These are phyloP conservation scores for Cladosporium sp. DNA, from an alignment of 2,329 filamentous ascomycete species.

Conservation along the genomic window DNA sequence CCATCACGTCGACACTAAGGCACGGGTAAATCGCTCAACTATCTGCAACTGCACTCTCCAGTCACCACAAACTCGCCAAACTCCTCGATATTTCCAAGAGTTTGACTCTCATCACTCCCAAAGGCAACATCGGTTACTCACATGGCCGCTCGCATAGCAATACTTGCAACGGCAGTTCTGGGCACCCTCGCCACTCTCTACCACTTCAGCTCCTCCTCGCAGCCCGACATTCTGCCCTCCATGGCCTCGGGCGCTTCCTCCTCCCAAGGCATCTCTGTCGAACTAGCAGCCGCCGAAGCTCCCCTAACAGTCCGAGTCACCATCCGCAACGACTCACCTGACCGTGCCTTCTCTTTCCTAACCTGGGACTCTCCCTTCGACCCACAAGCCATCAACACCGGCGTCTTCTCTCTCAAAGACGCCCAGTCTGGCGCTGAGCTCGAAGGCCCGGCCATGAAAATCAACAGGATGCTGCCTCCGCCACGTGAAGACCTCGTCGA, in stretches of 20 bases:
- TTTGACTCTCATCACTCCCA: too few species aligned
- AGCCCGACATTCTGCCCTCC: constrained; percentile 6
- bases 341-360: constrained; percentile 34
- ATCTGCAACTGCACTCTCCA: too few species aligned
- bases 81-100: too few species aligned
- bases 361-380: constrained; percentile 41
- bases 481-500: constrained; percentile 33
- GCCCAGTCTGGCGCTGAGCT: constrained; percentile 27
- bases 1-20: too few species aligned
- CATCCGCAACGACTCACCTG: constrained; percentile 33
- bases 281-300: constrained; percentile 3
- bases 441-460: constrained; percentile 29
- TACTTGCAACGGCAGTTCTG: constrained; percentile 6
- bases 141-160: constrained; percentile 10
- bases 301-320: constrained; percentile 30
- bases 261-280: constrained; percentile 1
- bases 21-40: too few species aligned
- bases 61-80: too few species aligned
- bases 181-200: constrained; percentile 9
- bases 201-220: constrained; percentile 2
- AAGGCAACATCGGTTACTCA: too few species aligned
- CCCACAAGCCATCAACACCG: constrained; percentile 33
- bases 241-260: background rate
- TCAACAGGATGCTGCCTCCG: constrained; percentile 37
- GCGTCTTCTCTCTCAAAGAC: constrained; percentile 34